phyloP scores from a whole-genome alignment of 192 early-diverging fungal species.

The Coemansia sp. region DNA sequence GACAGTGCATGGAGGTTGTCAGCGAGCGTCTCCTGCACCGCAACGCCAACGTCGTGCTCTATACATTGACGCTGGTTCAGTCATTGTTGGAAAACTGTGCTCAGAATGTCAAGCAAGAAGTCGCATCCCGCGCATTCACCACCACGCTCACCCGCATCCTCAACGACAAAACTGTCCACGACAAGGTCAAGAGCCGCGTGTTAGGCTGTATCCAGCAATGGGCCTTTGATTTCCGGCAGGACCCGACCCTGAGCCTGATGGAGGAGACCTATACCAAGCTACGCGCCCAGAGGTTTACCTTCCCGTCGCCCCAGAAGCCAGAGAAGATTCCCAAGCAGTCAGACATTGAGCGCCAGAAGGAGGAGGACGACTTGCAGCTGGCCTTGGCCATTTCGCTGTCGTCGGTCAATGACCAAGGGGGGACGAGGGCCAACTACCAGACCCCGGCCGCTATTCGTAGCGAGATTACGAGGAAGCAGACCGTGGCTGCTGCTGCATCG shows the following conservation, averaged over 20 bases:
- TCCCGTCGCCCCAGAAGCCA: constrained; percentile 78
- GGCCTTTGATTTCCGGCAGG: constrained; percentile 77
- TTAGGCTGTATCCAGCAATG: constrained; percentile 90
- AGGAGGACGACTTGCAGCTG: constrained; percentile 92
- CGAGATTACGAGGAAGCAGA: constrained; percentile 50
- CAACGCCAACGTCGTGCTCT: constrained; percentile 80
- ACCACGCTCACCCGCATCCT: constrained; percentile 71
- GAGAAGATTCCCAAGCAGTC: constrained; percentile 67
- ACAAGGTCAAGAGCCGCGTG: constrained; percentile 73
- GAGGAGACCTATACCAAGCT: constrained; percentile 65
- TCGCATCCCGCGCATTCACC: constrained; percentile 84
- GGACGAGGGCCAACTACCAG: constrained; percentile 22
- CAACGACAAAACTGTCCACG: constrained; percentile 72
- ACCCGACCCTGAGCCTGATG: constrained; percentile 78
- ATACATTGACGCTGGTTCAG: constrained; percentile 74
- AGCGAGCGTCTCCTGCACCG: constrained; percentile 69
- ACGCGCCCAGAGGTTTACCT: constrained; percentile 53
- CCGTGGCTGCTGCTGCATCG: constrained; percentile 19
- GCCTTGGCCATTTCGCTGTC: constrained; percentile 89
- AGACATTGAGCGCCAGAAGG: constrained; percentile 81
- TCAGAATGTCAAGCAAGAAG: constrained; percentile 71
- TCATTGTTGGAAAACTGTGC: constrained; percentile 90
- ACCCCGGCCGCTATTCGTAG: constrained; percentile 36
- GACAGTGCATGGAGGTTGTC: constrained; percentile 66
- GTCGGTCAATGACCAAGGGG: constrained; percentile 20